These are phyloP conservation scores for Hysterangium stoloniferum DNA, from an alignment of 768 basidiomycete species.

Conservation along the genomic window DNA sequence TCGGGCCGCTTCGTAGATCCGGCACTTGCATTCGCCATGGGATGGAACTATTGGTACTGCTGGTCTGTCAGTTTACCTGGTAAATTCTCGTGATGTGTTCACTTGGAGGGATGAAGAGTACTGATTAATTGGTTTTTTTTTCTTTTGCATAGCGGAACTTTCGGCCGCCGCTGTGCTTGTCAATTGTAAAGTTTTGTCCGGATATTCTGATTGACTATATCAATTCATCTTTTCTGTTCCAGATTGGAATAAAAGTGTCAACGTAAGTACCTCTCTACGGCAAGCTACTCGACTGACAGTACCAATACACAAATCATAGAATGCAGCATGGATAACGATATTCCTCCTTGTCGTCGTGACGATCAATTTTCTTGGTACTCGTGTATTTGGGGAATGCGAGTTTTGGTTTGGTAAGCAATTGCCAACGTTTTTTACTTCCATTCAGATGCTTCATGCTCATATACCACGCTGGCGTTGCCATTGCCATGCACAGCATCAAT, in stretches of 20 bases:
- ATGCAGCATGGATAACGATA: constrained; percentile 32
- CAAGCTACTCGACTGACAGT: no score
- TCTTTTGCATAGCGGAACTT: constrained; percentile 23
- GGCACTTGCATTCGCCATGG: constrained; percentile 31
- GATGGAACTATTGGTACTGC: constrained; percentile 40
- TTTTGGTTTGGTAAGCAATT: constrained; percentile 36
- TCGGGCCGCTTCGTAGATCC: constrained; percentile 29
- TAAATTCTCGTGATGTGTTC: no score
- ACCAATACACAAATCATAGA: constrained; percentile 15
- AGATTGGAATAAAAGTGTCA: constrained; percentile 1
- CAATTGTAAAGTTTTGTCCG: constrained; percentile 13
- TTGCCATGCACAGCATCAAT: constrained; percentile 32
- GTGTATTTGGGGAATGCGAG: constrained; percentile 40
- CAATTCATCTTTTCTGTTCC: not conserved
- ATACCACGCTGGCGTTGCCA: not conserved
- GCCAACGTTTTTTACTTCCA: constrained; percentile 17
- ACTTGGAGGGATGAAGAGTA: no score
- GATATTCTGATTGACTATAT: no score
- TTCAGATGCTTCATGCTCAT: not conserved
- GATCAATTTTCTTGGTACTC: constrained; percentile 35
- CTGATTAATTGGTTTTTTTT: no score
- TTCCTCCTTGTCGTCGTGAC: constrained; percentile 42
- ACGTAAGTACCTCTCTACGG: not conserved
- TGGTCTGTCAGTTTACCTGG: constrained; percentile 1
- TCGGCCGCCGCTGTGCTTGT: constrained; percentile 28